Conservation (phyloP, 2,329 filamentous ascomycete genomes). For the Colletotrichum sidae region DNA sequence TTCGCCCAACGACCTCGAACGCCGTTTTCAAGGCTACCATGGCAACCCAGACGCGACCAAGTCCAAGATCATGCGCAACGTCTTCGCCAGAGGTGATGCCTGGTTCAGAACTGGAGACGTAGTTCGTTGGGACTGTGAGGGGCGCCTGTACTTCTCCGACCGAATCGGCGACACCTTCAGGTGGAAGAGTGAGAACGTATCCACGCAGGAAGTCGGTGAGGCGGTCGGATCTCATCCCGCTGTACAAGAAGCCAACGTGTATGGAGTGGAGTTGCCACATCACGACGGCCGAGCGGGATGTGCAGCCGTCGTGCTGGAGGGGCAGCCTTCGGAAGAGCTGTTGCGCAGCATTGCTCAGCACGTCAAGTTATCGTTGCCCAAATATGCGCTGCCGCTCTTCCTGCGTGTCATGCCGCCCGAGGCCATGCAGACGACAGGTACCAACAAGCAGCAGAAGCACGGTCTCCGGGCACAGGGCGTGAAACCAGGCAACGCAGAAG, state of each 20-base stretch:
- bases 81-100: slow-evolving; percentile 80
- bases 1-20: slow-evolving; percentile 70
- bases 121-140: slow-evolving; percentile 76
- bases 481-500: slow-evolving; percentile 66
- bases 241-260: slow-evolving; percentile 85
- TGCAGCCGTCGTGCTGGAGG: slow-evolving; percentile 73
- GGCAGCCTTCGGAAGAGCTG: slow-evolving; percentile 53
- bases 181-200: slow-evolving; percentile 88
- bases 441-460: slow-evolving; percentile 90
- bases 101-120: slow-evolving; percentile 91
- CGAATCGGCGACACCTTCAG: slow-evolving; percentile 83
- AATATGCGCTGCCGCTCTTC: slow-evolving; percentile 83
- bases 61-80: slow-evolving; percentile 79
- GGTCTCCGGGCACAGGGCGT: slow-evolving; percentile 79
- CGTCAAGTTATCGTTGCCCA: slow-evolving; percentile 69
- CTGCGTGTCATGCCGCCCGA: slow-evolving; percentile 72
- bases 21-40: slow-evolving; percentile 85
- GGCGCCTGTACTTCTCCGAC: slow-evolving; percentile 83
- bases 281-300: slow-evolving; percentile 90
- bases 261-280: slow-evolving; percentile 81
- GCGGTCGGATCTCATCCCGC: slow-evolving; percentile 74
- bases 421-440: slow-evolving; percentile 77
- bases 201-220: slow-evolving; percentile 84
- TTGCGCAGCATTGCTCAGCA: slow-evolving; percentile 73
- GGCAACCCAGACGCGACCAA: slow-evolving; percentile 77